Conservation (phyloP, 2,329 filamentous ascomycete genomes). For the Eutypa lata region DNA sequence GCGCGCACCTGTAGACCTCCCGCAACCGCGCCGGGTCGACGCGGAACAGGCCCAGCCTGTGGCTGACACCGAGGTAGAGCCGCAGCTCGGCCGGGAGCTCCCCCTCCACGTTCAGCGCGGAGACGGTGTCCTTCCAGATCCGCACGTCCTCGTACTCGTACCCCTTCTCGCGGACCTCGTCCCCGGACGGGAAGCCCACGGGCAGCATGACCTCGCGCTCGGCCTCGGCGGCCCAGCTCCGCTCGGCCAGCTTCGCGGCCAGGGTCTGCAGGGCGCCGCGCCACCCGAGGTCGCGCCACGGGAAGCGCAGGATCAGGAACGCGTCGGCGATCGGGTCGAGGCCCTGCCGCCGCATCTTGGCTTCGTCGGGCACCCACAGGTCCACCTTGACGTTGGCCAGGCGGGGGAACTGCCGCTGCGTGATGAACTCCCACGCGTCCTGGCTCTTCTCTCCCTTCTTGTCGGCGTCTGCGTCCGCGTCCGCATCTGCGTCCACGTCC, state of each 20-base stretch:
- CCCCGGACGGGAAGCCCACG: constrained; percentile 55
- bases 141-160: constrained; percentile 61
- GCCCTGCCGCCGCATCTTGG: constrained; percentile 48
- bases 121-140: constrained; percentile 60
- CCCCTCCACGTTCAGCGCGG: constrained; percentile 53
- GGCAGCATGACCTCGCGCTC: constrained; percentile 67
- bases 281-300: constrained; percentile 51
- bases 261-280: constrained; percentile 42
- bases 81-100: constrained; percentile 62
- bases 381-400: constrained; percentile 68
- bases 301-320: constrained; percentile 66
- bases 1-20: constrained; percentile 59
- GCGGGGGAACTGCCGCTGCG: constrained; percentile 64
- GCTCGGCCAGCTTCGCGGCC: constrained; percentile 46
- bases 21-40: constrained; percentile 56
- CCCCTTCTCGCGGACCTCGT: constrained; percentile 54
- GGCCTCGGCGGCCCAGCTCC: constrained; percentile 47
- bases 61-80: constrained; percentile 64
- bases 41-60: constrained; percentile 66
- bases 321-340: constrained; percentile 41
- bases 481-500: constrained; percentile 30
- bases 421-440: constrained; percentile 64
- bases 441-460: constrained; percentile 37
- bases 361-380: constrained; percentile 66
- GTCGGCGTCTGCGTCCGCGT: constrained; percentile 27